phyloP scores from a whole-genome alignment of 2,329 filamentous ascomycete genomes.

The Ophiosphaerella narmari region DNA sequence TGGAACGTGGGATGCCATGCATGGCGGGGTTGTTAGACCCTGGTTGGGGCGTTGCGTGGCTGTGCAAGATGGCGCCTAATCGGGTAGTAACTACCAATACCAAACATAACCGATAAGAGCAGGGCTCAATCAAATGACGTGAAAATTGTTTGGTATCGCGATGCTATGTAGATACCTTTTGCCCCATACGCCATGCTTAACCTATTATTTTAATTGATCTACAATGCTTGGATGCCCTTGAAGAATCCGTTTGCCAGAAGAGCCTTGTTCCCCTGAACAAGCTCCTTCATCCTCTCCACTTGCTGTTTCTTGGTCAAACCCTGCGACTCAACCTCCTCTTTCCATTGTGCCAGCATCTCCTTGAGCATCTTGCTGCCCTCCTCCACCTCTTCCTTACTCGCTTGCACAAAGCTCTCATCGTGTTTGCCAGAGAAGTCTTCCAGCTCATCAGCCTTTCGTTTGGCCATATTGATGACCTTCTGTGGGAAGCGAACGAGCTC shows the following conservation, averaged over 20 bases:
- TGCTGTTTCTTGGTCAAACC: slow-evolving; percentile 66
- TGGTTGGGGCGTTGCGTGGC: slow-evolving; percentile 1
- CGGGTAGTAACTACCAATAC: not conserved
- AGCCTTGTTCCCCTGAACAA: slow-evolving; percentile 75
- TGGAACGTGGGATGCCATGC: slow-evolving; percentile 3
- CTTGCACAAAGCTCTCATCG: slow-evolving; percentile 54
- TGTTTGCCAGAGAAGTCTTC: slow-evolving; percentile 91
- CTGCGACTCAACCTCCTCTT: slow-evolving; percentile 69
- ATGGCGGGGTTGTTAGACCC: slow-evolving; percentile 2
- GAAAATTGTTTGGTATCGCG: slow-evolving; percentile 1
- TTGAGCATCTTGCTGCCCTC: slow-evolving; percentile 86
- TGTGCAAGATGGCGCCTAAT: slow-evolving; percentile 2
- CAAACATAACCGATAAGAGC: too few relatives aligned
- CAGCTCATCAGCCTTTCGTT: slow-evolving; percentile 95
- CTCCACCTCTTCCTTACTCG: slow-evolving; percentile 81
- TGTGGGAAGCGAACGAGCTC: slow-evolving; percentile 95
- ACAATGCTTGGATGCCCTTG: slow-evolving; percentile 58
- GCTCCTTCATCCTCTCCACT: slow-evolving; percentile 74
- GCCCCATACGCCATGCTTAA: not conserved
- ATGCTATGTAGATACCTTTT: not conserved
- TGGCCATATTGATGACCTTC: slow-evolving; percentile 99
- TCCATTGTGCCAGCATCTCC: slow-evolving; percentile 82
- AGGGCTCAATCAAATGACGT: not conserved
- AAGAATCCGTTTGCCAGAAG: slow-evolving; percentile 70
- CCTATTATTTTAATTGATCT: not conserved